A percentile compares a stretch with the other conserved stretches of the same genome.
Conservation (phyloP, 148 eudicot genomes). For the Camellia granthamiana region DNA sequence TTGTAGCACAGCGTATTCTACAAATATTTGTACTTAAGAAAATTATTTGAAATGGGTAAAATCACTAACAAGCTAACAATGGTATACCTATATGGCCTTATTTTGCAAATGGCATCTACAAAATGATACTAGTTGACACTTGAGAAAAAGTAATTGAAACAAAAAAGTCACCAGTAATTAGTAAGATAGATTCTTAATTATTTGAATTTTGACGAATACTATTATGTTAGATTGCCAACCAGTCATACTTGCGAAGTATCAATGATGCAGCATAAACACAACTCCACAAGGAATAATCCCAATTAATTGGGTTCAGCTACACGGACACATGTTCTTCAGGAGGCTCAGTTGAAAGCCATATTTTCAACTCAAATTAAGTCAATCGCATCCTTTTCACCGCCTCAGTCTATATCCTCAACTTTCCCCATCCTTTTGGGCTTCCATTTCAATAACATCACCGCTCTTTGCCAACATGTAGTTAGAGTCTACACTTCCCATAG, state of each 20-base stretch:
- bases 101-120: not conserved
- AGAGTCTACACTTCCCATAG: not conserved
- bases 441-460: not conserved
- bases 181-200: not conserved
- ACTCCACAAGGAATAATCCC: not conserved
- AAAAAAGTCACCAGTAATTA: not conserved
- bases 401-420: not conserved
- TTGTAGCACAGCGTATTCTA: not conserved
- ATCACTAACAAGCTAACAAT: not conserved
- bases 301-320: not conserved
- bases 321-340: too few relatives aligned
- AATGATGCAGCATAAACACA: not conserved
- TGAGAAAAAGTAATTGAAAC: not conserved
- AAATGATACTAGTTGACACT: not conserved
- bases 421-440: not conserved
- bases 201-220: not conserved
- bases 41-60: not conserved
- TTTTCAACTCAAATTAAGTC: not conserved
- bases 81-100: not conserved
- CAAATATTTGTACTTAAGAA: not conserved
- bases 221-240: not conserved
- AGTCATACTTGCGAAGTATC: not conserved
- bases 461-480: not conserved
- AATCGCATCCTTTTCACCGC: not conserved
- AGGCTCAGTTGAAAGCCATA: not conserved